A percentile compares a stretch with the other conserved stretches of the same genome.
phyloP scores from a whole-genome alignment of 306 rosid species.

The Prunus kanzakura region DNA sequence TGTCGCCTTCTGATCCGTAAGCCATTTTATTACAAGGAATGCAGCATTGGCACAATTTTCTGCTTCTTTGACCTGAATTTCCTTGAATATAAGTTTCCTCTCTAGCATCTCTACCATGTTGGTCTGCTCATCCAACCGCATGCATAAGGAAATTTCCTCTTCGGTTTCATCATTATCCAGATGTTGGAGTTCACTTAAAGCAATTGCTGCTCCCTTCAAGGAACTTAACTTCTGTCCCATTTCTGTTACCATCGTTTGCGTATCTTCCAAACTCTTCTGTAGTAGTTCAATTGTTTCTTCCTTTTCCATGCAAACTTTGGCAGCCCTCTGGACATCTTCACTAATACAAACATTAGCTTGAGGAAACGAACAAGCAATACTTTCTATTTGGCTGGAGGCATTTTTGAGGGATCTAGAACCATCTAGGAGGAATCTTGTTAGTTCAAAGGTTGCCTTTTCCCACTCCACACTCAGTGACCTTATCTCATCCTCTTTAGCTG shows the following conservation, averaged over 20 bases:
- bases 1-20: slow-evolving; percentile 37
- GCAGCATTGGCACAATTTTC: slow-evolving; percentile 53
- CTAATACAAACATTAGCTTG: slow-evolving; percentile 50
- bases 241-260: slow-evolving; percentile 58
- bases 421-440: slow-evolving; percentile 80
- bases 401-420: slow-evolving; percentile 84
- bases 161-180: slow-evolving; percentile 30
- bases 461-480: slow-evolving; percentile 54
- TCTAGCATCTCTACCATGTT: slow-evolving; percentile 39
- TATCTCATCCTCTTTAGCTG: slow-evolving; percentile 67
- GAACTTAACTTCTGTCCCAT: slow-evolving; percentile 73
- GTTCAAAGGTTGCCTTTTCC: slow-evolving; percentile 81
- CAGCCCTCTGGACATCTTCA: slow-evolving; percentile 73
- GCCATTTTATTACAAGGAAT: slow-evolving; percentile 53
- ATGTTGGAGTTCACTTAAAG: slow-evolving; percentile 59
- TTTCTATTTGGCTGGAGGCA: slow-evolving; percentile 74
- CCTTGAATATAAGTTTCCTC: slow-evolving; percentile 38
- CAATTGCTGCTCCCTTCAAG: slow-evolving; percentile 70
- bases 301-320: slow-evolving; percentile 64
- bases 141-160: slow-evolving; percentile 39
- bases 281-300: slow-evolving; percentile 78
- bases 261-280: slow-evolving; percentile 73
- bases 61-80: slow-evolving; percentile 43
- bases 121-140: slow-evolving; percentile 45
- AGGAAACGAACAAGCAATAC: slow-evolving; percentile 68